Percentiles rank a stretch among this genome's conserved stretches.
phyloP scores from a whole-genome alignment of 352 stramenopile species.

The Thalassiosira hispida region DNA sequence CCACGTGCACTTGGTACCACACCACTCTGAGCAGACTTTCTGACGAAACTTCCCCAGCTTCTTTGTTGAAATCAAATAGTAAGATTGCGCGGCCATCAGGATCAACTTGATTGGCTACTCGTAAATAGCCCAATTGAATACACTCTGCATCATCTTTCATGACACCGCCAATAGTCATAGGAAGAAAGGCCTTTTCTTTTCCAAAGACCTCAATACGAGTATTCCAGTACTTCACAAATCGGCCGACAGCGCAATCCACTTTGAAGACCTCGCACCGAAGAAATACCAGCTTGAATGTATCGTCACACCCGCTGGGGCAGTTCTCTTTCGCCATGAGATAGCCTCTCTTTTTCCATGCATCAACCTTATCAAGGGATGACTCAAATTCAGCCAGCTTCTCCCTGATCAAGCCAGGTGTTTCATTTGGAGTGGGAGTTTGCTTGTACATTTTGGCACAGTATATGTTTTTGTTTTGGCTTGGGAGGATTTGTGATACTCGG shows the following conservation, averaged over 20 bases:
- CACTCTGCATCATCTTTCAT: slow-evolving; percentile 19
- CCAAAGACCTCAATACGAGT: background rate
- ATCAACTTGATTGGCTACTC: slow-evolving; percentile 6
- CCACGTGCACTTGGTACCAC: slow-evolving; percentile 54
- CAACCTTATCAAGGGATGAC: background rate
- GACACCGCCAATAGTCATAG: slow-evolving; percentile 20
- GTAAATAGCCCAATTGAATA: slow-evolving; percentile 13
- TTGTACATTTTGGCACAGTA: background rate
- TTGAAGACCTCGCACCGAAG: slow-evolving; percentile 17
- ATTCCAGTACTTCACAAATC: slow-evolving; percentile 1
- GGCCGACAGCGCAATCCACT: background rate
- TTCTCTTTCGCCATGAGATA: background rate
- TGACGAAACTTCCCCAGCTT: slow-evolving; percentile 20
- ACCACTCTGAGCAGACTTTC: slow-evolving; percentile 34
- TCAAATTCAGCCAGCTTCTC: slow-evolving; percentile 10
- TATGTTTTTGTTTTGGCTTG: background rate
- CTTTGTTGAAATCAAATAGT: slow-evolving; percentile 42
- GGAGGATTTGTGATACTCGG: too few relatives aligned
- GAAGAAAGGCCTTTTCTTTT: slow-evolving; percentile 12
- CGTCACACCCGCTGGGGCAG: background rate
- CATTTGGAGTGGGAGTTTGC: slow-evolving; percentile 1
- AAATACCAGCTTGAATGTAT: slow-evolving; percentile 5
- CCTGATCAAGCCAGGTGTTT: background rate
- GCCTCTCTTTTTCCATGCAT: background rate
- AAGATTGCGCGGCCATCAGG: slow-evolving; percentile 39